Percentiles rank a stretch among this genome's conserved stretches.
Evolutionary conservation across 2,329 filamentous ascomycete genomes (phyloP).

Genomic region (Arthrobotrys conoides): DNA sequence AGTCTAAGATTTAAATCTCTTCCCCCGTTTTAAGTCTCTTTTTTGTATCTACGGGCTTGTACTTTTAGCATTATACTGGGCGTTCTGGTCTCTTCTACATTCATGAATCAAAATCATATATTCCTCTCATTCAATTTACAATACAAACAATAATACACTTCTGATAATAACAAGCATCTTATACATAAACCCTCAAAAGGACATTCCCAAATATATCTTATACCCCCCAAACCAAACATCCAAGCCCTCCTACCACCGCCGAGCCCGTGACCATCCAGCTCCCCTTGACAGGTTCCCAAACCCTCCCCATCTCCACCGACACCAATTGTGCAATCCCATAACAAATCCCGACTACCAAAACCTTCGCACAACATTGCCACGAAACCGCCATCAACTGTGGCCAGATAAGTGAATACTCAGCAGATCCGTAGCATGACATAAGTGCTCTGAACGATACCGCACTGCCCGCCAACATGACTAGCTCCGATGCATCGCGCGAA

Average conservation of each 20-base stretch:
- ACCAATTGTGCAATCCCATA: slow-evolving; percentile 31
- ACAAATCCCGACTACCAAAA: slow-evolving; percentile 4
- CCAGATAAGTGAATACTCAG: slow-evolving; percentile 28
- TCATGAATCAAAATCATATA: neutral
- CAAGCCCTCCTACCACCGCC: neutral
- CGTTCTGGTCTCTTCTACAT: slow-evolving; percentile 30
- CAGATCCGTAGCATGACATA: slow-evolving; percentile 19
- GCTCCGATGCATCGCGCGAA: slow-evolving; percentile 8
- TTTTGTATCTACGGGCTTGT: slow-evolving; percentile 22
- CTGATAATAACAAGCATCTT: neutral
- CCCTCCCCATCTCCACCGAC: slow-evolving; percentile 25
- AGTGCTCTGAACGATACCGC: slow-evolving; percentile 32
- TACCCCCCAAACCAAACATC: neutral
- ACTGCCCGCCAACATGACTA: slow-evolving; percentile 38
- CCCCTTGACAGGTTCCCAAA: slow-evolving; percentile 31
- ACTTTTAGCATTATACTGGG: slow-evolving; percentile 54
- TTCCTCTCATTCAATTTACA: neutral
- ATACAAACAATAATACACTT: too few species aligned
- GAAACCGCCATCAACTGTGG: neutral
- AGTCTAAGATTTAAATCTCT: slow-evolving; percentile 39
- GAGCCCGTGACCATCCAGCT: slow-evolving; percentile 23
- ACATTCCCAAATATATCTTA: neutral
- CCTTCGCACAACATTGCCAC: neutral
- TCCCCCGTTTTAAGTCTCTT: neutral
- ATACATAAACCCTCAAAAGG: neutral